Evolutionary conservation across 2,329 filamentous ascomycete genomes (phyloP).

Genomic region (Fusarium equiseti): DNA sequence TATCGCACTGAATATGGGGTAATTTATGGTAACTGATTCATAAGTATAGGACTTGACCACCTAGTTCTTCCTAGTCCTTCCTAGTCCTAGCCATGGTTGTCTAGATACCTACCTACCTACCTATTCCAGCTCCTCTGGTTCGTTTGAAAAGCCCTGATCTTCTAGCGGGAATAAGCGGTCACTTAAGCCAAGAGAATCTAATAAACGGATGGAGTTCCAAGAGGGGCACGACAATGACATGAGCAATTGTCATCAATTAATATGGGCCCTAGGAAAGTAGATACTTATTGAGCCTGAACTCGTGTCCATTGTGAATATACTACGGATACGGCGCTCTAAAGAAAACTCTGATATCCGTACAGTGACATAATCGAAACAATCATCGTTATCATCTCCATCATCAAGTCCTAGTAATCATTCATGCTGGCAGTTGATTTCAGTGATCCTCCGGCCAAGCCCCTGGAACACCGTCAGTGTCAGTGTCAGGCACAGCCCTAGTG

Average conservation of each 20-base stretch:
- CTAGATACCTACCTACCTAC: background rate
- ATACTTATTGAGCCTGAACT: background rate
- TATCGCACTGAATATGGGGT: conserved; percentile 4
- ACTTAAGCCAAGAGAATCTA: conserved; percentile 14
- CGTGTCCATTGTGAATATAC: background rate
- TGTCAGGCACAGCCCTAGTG: conserved; percentile 8
- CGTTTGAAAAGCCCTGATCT: conserved; percentile 6
- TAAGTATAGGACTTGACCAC: background rate
- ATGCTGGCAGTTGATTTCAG: conserved; percentile 24
- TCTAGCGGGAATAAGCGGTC: conserved; percentile 29
- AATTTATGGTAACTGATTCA: conserved; percentile 1
- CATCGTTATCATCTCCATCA: background rate
- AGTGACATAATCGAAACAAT: background rate
- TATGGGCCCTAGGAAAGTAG: background rate
- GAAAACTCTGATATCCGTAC: background rate
- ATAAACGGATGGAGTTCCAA: conserved; percentile 16
- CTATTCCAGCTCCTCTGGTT: conserved; percentile 11
- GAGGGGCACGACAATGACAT: conserved; percentile 15
- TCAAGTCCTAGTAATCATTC: background rate
- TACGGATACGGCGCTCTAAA: background rate
- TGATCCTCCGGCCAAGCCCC: conserved; percentile 54
- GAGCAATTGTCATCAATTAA: conserved; percentile 2
- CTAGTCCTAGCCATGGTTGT: background rate
- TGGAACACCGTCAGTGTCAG: conserved; percentile 38
- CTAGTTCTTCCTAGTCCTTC: background rate